Evolutionary conservation across 163 green algal species (phyloP), one percentile per base, ranked within the genome.

Genomic region (Scenedesmus sp.): DNA sequence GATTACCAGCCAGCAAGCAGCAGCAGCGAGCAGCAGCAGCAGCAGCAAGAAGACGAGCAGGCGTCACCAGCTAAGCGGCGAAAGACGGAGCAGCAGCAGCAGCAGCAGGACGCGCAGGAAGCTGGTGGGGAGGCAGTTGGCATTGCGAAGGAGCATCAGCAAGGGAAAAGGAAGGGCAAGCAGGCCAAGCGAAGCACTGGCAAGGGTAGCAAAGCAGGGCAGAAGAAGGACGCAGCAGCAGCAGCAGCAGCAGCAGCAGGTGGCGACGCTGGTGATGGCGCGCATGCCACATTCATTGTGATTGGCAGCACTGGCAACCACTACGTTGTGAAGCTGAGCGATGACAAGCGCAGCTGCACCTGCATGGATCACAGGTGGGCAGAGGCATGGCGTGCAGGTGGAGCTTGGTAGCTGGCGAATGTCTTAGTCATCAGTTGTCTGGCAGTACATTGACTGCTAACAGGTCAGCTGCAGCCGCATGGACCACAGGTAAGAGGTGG

Each of bases 261-360:
- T 18, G 88, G 10, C 20, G 59, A 18, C 13, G 59, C 2, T 57
- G 70, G 34, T 13, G 77, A 18, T 26, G 89, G 76, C 8, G 84
- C 87, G 8, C 77, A 91, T 66, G 90, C 87, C 15, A 92, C 70
- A 5, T 95, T 94, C 85, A 91, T 92, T 23, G 92, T 95, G 9
- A 86, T 95, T n/a, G 94, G 94, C 77, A 94, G 89, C 64, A 95
- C 76, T 1, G 94, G 94, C 6, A 94, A 94, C 73, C 93, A 94
- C 83, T 96, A 96, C 84, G 85, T 79, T 5, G 89, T 96, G 23
- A 90, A 86, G 26, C 87, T 96, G 4, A 92, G 52, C 12, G 93
- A 93, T 9, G 60, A 10, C 3, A 87, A 84, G 64, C 88, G 92
- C 62, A 94, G 57, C 67, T 96, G 94, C 86, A 73, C 92, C n/a